A percentile compares a stretch with the other conserved stretches of the same genome.
These are phyloP conservation scores for Gracilaria gracilis DNA, from an alignment of 23 red algal genomes.

Conservation along the genomic window DNA sequence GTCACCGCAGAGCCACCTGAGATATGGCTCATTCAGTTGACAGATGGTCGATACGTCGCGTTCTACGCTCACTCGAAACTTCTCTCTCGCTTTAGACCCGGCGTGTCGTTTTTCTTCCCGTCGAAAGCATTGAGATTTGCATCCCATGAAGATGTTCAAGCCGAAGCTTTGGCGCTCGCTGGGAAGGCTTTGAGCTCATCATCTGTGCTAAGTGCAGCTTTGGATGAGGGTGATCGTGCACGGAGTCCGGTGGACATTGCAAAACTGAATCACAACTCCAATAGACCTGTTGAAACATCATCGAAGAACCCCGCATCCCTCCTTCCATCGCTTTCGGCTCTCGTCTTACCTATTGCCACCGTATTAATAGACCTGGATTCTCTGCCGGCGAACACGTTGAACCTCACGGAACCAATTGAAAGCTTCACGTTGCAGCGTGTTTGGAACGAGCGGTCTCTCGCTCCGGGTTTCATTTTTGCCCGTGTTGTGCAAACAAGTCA, in stretches of 20 bases:
- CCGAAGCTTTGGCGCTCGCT: background rate
- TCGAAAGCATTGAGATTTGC: background rate
- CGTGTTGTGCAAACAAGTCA: constrained; percentile 10
- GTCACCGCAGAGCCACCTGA: constrained; percentile 17
- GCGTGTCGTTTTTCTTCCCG: background rate
- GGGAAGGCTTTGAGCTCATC: background rate
- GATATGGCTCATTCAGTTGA: constrained; percentile 39
- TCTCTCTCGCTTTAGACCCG: constrained; percentile 21
- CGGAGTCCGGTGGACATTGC: constrained; percentile 41
- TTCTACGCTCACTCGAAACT: constrained; percentile 33
- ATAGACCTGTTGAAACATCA: background rate
- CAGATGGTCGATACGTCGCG: constrained; percentile 36
- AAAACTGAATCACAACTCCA: background rate
- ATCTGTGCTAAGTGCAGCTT: background rate
- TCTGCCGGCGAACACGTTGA: background rate
- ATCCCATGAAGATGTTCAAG: background rate
- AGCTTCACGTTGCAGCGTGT: constrained; percentile 50
- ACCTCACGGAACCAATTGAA: constrained; percentile 27
- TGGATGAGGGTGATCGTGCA: background rate
- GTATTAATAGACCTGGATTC: constrained; percentile 42
- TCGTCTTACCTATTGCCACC: constrained; percentile 30
- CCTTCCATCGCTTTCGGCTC: background rate
- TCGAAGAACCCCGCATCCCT: background rate
- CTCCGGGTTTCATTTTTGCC: constrained; percentile 32
- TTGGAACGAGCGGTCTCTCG: constrained; percentile 49